Evolutionary conservation across 495 filamentous ascomycete genomes (phyloP).

Genomic region (Neurospora terricola): DNA sequence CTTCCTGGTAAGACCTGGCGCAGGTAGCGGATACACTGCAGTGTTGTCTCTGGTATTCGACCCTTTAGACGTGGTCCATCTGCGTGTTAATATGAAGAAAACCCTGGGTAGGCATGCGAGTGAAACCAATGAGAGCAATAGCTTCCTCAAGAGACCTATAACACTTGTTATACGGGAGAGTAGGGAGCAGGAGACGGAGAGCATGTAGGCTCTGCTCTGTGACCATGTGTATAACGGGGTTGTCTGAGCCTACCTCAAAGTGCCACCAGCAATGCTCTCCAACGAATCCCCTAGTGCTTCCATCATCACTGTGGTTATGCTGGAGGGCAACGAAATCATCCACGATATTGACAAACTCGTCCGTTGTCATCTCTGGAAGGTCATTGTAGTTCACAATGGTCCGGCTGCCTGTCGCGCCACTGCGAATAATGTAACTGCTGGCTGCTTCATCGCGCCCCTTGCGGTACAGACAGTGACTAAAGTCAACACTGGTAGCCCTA

Average conservation of each 20-base stretch:
- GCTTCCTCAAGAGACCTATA: not conserved
- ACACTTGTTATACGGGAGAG: not conserved
- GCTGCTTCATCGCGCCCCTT: slow-evolving; percentile 45
- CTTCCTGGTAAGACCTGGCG: slow-evolving; percentile 35
- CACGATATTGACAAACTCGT: slow-evolving; percentile 38
- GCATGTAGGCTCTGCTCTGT: not conserved
- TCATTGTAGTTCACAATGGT: slow-evolving; percentile 64
- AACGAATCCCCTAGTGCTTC: slow-evolving; percentile 15
- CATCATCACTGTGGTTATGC: not conserved
- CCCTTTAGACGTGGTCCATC: slow-evolving; percentile 35
- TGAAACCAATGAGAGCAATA: not conserved
- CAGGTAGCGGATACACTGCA: slow-evolving; percentile 52
- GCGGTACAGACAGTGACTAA: slow-evolving; percentile 50
- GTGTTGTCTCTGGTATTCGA: slow-evolving; percentile 51
- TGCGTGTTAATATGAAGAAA: not conserved
- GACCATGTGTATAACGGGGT: not conserved
- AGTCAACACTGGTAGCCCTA: slow-evolving; percentile 21
- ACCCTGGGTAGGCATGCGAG: not conserved
- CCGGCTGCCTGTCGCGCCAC: slow-evolving; percentile 45
- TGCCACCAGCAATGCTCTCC: slow-evolving; percentile 50
- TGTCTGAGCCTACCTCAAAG: slow-evolving; percentile 50
- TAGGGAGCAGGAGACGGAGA: not conserved
- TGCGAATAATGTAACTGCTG: slow-evolving; percentile 63
- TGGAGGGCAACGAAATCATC: not conserved
- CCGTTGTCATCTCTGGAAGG: slow-evolving; percentile 51